These are phyloP conservation scores for Boletales sp. DNA, from an alignment of 768 basidiomycete genomes.

Conservation along the genomic window DNA sequence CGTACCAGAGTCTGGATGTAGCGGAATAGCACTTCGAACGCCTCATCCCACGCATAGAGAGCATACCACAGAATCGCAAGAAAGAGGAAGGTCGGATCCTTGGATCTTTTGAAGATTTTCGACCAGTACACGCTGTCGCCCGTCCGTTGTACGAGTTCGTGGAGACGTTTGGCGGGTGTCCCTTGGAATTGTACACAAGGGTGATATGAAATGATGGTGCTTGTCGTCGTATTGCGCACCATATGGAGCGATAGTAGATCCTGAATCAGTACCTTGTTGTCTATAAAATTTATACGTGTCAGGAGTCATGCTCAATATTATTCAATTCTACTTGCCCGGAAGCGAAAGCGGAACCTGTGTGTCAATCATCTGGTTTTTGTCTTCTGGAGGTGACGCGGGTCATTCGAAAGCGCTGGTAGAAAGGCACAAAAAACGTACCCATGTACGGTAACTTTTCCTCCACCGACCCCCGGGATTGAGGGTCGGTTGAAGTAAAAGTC, in stretches of 20 bases:
- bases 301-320: background rate
- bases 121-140: constrained; percentile 36
- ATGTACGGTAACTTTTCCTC: constrained; percentile 7
- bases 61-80: constrained; percentile 54
- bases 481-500: constrained; percentile 7
- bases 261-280: constrained; percentile 20
- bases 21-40: constrained; percentile 45
- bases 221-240: constrained; percentile 30
- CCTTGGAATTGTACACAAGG: constrained; percentile 10
- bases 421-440: constrained; percentile 3
- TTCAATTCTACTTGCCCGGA: constrained; percentile 8
- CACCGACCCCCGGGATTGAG: background rate
- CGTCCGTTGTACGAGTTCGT: constrained; percentile 23
- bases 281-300: constrained; percentile 1
- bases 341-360: constrained; percentile 30
- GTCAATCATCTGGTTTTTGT: constrained; percentile 22
- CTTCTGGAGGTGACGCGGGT: constrained; percentile 6
- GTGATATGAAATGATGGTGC: constrained; percentile 36
- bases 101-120: constrained; percentile 24
- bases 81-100: constrained; percentile 32
- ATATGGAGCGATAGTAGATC: constrained; percentile 39
- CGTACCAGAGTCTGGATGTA: constrained; percentile 50
- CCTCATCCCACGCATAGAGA: constrained; percentile 60
- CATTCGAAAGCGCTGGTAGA: background rate
- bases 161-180: constrained; percentile 26